Percentiles rank a stretch among this genome's conserved stretches.
phyloP scores from a whole-genome alignment of 73 alveolate species.

The Paramecium primaurelia region DNA sequence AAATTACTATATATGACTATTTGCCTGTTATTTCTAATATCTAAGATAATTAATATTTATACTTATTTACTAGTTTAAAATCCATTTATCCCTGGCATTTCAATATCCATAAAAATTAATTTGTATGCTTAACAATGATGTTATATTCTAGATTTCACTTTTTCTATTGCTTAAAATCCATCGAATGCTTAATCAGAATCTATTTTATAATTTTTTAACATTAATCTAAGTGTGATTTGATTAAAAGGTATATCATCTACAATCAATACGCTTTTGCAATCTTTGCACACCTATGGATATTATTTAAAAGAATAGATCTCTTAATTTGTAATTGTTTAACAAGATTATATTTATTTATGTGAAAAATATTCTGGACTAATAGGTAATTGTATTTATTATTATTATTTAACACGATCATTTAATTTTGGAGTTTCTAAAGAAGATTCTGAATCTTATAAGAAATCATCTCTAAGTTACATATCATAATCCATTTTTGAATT shows the following conservation, averaged over 20 bases:
- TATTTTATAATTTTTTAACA: not conserved
- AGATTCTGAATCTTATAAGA: not conserved
- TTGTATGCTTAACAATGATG: not conserved
- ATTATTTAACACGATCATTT: not conserved
- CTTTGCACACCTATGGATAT: not conserved
- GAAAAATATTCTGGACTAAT: not conserved
- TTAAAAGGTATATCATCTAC: conserved; percentile 34
- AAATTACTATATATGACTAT: not conserved
- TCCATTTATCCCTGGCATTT: conserved; percentile 38
- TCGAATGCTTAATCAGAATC: not conserved
- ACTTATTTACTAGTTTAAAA: not conserved
- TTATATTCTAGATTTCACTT: not conserved
- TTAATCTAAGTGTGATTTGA: not conserved
- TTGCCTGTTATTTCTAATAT: not conserved
- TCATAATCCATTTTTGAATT: not conserved
- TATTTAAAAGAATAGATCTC: not conserved
- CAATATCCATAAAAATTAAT: conserved; percentile 30
- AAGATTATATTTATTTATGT: not conserved
- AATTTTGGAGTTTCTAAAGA: not conserved
- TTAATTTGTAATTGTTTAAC: not conserved
- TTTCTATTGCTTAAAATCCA: conserved; percentile 11
- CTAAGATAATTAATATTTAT: not conserved
- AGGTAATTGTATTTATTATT: not conserved
- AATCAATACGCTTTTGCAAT: not conserved
- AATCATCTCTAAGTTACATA: not conserved